Base-by-base conservation (phyloP, 192 early-diverging fungal genomes). In the Rhizoclosmatium globosum region DNA sequence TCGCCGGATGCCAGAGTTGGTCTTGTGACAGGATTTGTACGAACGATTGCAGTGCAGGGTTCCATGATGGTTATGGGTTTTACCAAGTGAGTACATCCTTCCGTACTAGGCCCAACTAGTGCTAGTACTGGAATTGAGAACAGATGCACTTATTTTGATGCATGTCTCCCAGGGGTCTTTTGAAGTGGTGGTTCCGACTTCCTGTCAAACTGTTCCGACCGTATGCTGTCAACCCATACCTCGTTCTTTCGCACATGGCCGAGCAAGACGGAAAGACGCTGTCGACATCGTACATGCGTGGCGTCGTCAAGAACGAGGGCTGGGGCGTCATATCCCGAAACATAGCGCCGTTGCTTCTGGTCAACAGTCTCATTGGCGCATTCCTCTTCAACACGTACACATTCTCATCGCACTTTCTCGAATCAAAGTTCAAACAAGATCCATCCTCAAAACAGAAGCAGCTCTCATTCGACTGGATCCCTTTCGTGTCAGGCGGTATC, bases 381-480 rank as follows among this genome's bases (percentile, higher is more conserved):
- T 79, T 88, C 17, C 81, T 89, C 4, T 89, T 89, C 82, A 89
- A 89, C 82, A 76, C 80, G 38, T 89, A 89, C 68, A 74, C 81
- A 19, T 60, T 45, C 31, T 53, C 82, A 31, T 59, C 53, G 17
- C 41, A 42, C 13, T 58, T 70, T 17, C 17, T 74, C 9, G 66
- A 46, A 23, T 21, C 15, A 4, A 46, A 19, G 6, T 4, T 71
- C 17, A 41, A 68, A 7, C 4, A 19, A 11, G 39, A 38, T 0
- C 7, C 39, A 38, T 21, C 23, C 6, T 31, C n/a, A 19, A 64
- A 64, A 64, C 62, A 64, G 31, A 41, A 13, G 50, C 17, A 19
- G 79, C 17, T 72, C n/a, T 71, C 56, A 6, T 79, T 79, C 50
- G 47, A 81, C 19, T 74, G 78, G 23, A 64, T 74, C 38, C 81